A percentile compares a stretch with the other conserved stretches of the same genome.
These are phyloP conservation scores for Neospermospora avenae DNA, from an alignment of 2,329 filamentous ascomycete genomes.

Conservation along the genomic window DNA sequence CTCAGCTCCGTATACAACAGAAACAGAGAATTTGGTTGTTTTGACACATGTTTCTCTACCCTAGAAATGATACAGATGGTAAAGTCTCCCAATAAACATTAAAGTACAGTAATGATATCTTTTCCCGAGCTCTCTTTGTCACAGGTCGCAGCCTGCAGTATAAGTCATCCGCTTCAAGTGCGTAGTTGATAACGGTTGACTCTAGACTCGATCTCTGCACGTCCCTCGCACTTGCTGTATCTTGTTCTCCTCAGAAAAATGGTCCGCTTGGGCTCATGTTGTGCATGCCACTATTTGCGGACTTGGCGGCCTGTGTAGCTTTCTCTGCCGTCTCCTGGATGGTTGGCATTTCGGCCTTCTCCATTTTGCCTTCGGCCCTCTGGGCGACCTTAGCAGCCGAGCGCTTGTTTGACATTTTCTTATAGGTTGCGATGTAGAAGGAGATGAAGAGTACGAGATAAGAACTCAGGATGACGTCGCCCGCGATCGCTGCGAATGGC, in stretches of 20 bases:
- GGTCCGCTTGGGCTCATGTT: conserved; percentile 15
- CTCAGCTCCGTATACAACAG: no score
- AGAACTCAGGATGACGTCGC: conserved; percentile 25
- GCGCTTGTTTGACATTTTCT: conserved; percentile 30
- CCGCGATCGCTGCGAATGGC: conserved; percentile 27
- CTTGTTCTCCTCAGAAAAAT: not conserved
- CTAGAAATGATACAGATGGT: not conserved
- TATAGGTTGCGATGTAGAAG: conserved; percentile 32
- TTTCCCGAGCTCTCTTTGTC: not conserved
- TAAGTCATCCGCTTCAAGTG: not conserved
- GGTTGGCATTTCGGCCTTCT: conserved; percentile 18
- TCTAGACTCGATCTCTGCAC: not conserved
- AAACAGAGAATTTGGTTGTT: no score
- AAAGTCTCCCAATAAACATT: not conserved
- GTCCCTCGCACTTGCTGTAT: not conserved
- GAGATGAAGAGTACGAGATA: conserved; percentile 31
- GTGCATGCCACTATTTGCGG: conserved; percentile 14
- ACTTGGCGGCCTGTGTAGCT: conserved; percentile 13
- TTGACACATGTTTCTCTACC: no score
- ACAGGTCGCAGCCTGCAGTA: not conserved
- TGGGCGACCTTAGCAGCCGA: conserved; percentile 40
- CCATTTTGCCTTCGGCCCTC: conserved; percentile 15
- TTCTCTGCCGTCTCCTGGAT: conserved; percentile 16
- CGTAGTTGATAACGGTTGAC: no score
- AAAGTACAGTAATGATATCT: not conserved